Evolutionary conservation across 495 filamentous ascomycete genomes (phyloP), one percentile per base, ranked within the genome.

Genomic region (Xylaria acuta): DNA sequence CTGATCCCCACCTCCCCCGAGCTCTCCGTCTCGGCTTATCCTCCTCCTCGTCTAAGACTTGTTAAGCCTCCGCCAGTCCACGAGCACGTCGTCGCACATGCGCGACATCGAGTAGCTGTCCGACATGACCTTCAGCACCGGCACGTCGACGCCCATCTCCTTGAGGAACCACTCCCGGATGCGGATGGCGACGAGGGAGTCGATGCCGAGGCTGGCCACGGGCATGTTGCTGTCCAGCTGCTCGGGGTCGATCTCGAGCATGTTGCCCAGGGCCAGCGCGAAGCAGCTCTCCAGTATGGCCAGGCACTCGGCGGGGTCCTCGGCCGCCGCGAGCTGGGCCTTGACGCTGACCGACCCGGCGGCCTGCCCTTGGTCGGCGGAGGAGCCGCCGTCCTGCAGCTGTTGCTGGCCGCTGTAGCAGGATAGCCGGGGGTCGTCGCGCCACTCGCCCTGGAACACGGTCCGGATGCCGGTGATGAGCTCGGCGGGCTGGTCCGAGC

Each of bases 151-250:
- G 0, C 63, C 71, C 1, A 81, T 18, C 60, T 79, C 74, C 47
- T 80, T 81, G 12, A 73, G 58, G 59, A 83, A 78, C 81, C 79
- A 84, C 0, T 53, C 41, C 0, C 81, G 77, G 6, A 80, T 62
- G 3, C 77, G 74, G 1, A 83, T 74, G 0, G 82, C 81, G 0
- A 82, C 72, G 16, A 84, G 69, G 0, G 81, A 83, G 65, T 84
- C 81, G 12, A 81, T 60, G 0, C 82, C 82, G 1, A 67, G 40
- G 7, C 25, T 43, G 9, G 45, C 30, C 36, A 54, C 30, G 8
- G 64, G 45, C 18, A 67, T 4, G 1, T 67, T 67, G 5, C 16
- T 22, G 6, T 67, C 64, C 0, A 67, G 16, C 30, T 36, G 14
- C 16, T 22, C 45, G 18, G 27, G 30, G 8, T 38, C 25, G 9